phyloP scores from a whole-genome alignment of 2,329 filamentous ascomycete species.

The Diaporthe vaccinii region DNA sequence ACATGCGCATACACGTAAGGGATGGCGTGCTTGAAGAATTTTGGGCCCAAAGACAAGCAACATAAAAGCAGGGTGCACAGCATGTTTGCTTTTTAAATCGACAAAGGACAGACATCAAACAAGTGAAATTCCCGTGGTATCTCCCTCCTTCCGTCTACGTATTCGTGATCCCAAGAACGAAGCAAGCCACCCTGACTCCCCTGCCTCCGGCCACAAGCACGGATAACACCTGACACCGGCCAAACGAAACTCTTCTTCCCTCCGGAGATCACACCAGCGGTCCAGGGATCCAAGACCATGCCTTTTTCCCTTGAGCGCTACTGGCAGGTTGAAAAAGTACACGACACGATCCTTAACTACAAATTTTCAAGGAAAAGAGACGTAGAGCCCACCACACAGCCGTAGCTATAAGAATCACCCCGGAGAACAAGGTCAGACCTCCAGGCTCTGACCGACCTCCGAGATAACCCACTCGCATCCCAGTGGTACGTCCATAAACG shows the following conservation, averaged over 20 bases:
- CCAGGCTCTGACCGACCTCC: slow-evolving; percentile 71
- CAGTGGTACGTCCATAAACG: slow-evolving; percentile 65
- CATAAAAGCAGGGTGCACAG: background rate
- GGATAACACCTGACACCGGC: background rate
- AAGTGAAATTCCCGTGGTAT: slow-evolving; percentile 35
- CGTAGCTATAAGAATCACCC: background rate
- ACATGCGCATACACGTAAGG: background rate
- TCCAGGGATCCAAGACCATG: background rate
- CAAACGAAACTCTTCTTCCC: background rate
- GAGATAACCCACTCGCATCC: slow-evolving; percentile 87
- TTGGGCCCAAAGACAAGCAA: background rate
- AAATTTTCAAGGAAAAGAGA: background rate
- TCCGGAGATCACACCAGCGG: background rate
- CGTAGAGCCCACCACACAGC: background rate
- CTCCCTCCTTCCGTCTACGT: slow-evolving; percentile 17
- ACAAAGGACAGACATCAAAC: background rate
- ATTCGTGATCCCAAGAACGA: background rate
- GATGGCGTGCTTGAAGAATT: background rate
- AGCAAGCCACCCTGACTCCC: slow-evolving; percentile 3
- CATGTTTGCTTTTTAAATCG: too few relatives aligned
- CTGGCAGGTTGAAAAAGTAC: background rate
- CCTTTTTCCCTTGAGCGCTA: background rate
- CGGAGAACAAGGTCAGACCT: slow-evolving; percentile 53
- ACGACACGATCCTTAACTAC: background rate
- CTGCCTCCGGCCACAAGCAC: background rate